These are phyloP conservation scores for Cyberlindnera subsufficiens DNA, from an alignment of 805 yeast genomes.

Conservation along the genomic window DNA sequence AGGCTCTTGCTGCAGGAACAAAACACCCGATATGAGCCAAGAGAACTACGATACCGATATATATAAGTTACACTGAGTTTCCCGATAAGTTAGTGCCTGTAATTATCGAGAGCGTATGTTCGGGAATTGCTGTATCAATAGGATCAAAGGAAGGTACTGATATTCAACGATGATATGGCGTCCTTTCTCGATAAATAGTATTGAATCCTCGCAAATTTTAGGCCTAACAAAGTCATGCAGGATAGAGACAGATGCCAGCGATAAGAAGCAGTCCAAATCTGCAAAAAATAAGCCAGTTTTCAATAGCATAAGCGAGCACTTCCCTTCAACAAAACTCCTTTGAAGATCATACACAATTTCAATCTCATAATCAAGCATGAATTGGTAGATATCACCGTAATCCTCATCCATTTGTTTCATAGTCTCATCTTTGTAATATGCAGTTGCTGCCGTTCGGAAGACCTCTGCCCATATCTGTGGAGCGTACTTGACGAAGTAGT, in stretches of 20 bases:
- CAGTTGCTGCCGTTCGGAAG: conserved; percentile 31
- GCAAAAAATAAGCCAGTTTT: conserved; percentile 23
- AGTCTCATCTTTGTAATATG: conserved; percentile 30
- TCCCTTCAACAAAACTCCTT: conserved; percentile 12
- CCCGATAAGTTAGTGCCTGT: conserved; percentile 51
- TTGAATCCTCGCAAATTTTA: conserved; percentile 20
- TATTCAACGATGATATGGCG: conserved; percentile 44
- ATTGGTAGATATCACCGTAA: conserved; percentile 37
- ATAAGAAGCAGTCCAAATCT: conserved; percentile 32
- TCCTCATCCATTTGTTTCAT: conserved; percentile 29
- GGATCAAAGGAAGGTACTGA: conserved; percentile 33
- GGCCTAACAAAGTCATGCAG: conserved; percentile 29
- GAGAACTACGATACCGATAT: conserved; percentile 41
- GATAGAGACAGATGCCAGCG: conserved; percentile 29
- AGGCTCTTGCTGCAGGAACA: conserved; percentile 45
- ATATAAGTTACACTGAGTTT: conserved; percentile 44
- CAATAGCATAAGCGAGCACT: conserved; percentile 7
- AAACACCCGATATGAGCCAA: conserved; percentile 50
- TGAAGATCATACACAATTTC: conserved; percentile 33
- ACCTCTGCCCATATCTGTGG: conserved; percentile 29
- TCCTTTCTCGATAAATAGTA: conserved; percentile 32
- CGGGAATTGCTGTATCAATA: conserved; percentile 31
- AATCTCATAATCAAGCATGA: conserved; percentile 35
- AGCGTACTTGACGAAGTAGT: neutral
- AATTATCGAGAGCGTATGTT: conserved; percentile 28